Evolutionary conservation across 495 filamentous ascomycete species (phyloP), one percentile per base, ranked within the genome.

Genomic region (Xylaria palmicola): DNA sequence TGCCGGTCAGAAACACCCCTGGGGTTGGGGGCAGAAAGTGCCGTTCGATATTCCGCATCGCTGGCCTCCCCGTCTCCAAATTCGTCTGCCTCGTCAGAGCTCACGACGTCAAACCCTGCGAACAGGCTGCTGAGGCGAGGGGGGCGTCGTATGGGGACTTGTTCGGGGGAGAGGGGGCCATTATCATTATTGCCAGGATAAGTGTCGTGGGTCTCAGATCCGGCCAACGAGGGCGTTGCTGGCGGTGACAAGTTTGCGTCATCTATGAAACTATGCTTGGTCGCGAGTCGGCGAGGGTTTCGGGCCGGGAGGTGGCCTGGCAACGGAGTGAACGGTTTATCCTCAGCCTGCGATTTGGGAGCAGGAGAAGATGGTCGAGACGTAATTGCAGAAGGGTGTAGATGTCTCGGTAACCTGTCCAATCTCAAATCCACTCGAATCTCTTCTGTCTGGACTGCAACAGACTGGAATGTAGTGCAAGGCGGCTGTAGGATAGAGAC

Each of bases 121-220:
- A 94, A 93, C n/a, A 96, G 77, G 69, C 89, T 93, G 66, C 88
- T 92, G 30, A 89, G 87, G 60, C 90, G 79, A 62, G 87, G 84
- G 1, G 90, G 90, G 36, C 89, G 81, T 59, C 88, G 83, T 55
- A 90, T 78, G 19, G 82, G 80, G 13, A 83, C 81, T 36, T 75
- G 80, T n/a, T 86, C 81, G 47, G 75, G 79, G 4, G 85, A 85
- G 58, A 93, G 70, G 2, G 90, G 90, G 0, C 88, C 90, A 63
- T 92, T 88, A 66, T 93, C 90, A 66, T 92, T 92, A 62, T 91
- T 92, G 0, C 90, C 91, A 4, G 89, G 88, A 68, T 93, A 93
- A 6, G 82, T 80, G 64, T 93, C 85, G 34, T 81, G 75, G 4
- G 81, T 81, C 30, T 83, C 83, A 12, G 51, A 12, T 63, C 66